Evolutionary conservation across 169 alveolate species (phyloP).

Genomic region (Ichthyophthirius multifiliis): DNA sequence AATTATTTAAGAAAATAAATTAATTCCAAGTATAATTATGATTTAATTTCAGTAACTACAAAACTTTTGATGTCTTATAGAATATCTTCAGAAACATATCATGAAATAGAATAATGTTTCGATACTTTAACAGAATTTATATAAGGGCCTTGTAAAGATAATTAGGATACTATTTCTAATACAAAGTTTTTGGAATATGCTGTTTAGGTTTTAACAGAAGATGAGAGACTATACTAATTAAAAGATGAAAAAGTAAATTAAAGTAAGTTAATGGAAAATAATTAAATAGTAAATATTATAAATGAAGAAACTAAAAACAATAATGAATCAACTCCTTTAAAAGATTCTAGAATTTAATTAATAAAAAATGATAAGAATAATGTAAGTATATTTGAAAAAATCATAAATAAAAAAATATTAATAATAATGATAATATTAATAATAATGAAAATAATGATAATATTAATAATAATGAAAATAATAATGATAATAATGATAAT

Average conservation of each 20-base stretch:
- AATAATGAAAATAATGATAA: not conserved
- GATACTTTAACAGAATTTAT: conserved; percentile 36
- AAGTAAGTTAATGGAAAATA: not conserved
- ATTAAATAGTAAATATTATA: not conserved
- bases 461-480: not conserved
- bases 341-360: not conserved
- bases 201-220: conserved; percentile 19
- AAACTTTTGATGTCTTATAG: conserved; percentile 10
- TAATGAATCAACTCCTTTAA: not conserved
- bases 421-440: not conserved
- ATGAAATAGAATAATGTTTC: conserved; percentile 26
- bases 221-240: conserved; percentile 28
- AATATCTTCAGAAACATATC: conserved; percentile 24
- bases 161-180: conserved; percentile 18
- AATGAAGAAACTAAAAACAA: not conserved
- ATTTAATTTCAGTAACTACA: conserved; percentile 4
- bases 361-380: not conserved
- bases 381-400: not conserved
- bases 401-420: not conserved
- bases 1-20: conserved; percentile 32
- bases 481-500: not conserved
- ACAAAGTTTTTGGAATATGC: conserved; percentile 36
- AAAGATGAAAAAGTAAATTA: not conserved
- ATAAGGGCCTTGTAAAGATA: conserved; percentile 37
- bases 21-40: conserved; percentile 22